Evolutionary conservation across 2,329 filamentous ascomycete genomes (phyloP).

Genomic region (Epichloe brachyelytri): DNA sequence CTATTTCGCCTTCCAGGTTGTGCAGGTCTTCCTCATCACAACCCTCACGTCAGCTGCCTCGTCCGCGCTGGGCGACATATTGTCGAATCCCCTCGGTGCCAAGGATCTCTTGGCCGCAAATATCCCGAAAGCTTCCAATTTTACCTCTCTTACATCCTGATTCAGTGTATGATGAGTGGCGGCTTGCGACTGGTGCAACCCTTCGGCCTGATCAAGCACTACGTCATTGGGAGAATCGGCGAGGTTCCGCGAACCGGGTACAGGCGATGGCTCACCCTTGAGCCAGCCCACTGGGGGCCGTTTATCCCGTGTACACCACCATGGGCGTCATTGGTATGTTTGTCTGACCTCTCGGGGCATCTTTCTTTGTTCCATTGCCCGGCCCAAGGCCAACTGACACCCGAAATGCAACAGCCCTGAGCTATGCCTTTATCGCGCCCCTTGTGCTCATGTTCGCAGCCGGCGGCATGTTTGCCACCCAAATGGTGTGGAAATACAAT

Average conservation of each 20-base stretch:
- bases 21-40: constrained; percentile 83
- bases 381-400: not conserved
- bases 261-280: constrained; percentile 59
- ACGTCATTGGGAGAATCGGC: constrained; percentile 55
- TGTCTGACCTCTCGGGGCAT: not conserved
- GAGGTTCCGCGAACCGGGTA: constrained; percentile 74
- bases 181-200: constrained; percentile 60
- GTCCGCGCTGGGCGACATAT: constrained; percentile 49
- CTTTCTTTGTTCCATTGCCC: not conserved
- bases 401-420: constrained; percentile 44
- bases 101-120: constrained; percentile 56
- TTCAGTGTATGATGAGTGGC: constrained; percentile 76
- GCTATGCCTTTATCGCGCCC: constrained; percentile 77
- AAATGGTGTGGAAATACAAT: constrained; percentile 83
- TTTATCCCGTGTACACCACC: constrained; percentile 71
- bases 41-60: constrained; percentile 74
- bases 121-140: constrained; percentile 83
- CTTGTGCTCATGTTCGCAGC: constrained; percentile 73
- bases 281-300: constrained; percentile 72
- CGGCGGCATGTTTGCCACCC: constrained; percentile 67
- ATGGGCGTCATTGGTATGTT: constrained; percentile 64
- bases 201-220: constrained; percentile 44
- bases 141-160: constrained; percentile 85
- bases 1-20: constrained; percentile 82
- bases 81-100: constrained; percentile 46